These are phyloP conservation scores for Capsella rubella DNA, from an alignment of 441 rosid species.

Conservation along the genomic window DNA sequence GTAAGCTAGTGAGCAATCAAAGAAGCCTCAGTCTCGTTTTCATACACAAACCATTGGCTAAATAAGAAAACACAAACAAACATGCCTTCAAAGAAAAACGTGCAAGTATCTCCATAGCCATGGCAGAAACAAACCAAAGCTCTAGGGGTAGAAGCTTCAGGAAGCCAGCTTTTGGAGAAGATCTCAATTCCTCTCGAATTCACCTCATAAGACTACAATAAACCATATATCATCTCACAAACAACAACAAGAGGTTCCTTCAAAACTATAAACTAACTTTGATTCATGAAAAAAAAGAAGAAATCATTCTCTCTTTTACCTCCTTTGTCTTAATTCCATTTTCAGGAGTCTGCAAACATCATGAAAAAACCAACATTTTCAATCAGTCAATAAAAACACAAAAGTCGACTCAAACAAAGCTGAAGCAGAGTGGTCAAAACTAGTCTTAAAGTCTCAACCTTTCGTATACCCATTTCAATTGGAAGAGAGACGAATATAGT, in stretches of 20 bases:
- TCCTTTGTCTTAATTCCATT: conserved; percentile 72
- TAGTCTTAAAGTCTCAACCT: conserved; percentile 17
- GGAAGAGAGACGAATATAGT: background rate
- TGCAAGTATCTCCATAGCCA: conserved; percentile 98
- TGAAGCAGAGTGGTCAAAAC: background rate
- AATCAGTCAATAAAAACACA: background rate
- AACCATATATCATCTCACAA: conserved; percentile 6
- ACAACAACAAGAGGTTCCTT: background rate
- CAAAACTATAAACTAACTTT: conserved; percentile 14
- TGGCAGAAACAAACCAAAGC: conserved; percentile 89
- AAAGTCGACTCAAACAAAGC: conserved; percentile 4
- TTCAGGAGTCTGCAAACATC: conserved; percentile 65
- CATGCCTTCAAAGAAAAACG: conserved; percentile 94
- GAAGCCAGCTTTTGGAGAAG: conserved; percentile 92
- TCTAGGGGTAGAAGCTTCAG: conserved; percentile 62
- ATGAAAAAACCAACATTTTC: background rate
- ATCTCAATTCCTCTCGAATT: conserved; percentile 88
- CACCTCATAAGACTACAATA: conserved; percentile 65
- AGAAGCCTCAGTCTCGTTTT: background rate
- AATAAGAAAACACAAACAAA: background rate
- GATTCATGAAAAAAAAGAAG: background rate
- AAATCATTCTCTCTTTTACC: conserved; percentile 47
- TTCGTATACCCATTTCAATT: conserved; percentile 29
- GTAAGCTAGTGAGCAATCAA: conserved; percentile 25
- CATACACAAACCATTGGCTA: background rate